Evolutionary conservation across 1,284 basidiomycete species (phyloP).

Genomic region (Laetiporus sulphureus): DNA sequence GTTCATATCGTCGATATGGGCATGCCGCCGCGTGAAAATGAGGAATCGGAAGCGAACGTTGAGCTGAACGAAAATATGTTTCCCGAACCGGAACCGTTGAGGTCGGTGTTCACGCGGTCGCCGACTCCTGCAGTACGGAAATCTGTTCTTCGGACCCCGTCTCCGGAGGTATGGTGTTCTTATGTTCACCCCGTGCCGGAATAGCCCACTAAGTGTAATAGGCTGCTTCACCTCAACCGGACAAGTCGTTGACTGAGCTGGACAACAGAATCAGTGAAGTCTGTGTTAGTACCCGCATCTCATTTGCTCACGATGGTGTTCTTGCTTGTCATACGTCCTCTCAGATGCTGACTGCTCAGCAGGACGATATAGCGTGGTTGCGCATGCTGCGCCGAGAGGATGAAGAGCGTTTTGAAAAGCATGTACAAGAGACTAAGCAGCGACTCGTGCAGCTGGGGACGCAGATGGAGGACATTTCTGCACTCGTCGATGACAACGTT

Average conservation of each 20-base stretch:
- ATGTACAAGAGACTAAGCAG: slow-evolving; percentile 20
- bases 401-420: slow-evolving; percentile 16
- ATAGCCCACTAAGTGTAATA: neutral
- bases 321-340: neutral
- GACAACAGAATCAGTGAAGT: neutral
- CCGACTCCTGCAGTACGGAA: neutral
- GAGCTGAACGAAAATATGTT: neutral
- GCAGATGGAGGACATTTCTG: slow-evolving; percentile 18
- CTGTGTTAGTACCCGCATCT: neutral
- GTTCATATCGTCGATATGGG: no score
- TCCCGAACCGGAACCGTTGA: neutral
- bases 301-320: neutral
- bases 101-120: neutral
- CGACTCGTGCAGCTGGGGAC: slow-evolving; percentile 18
- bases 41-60: neutral
- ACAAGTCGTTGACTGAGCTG: neutral
- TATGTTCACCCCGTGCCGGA: neutral
- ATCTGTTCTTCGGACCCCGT: neutral
- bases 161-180: neutral
- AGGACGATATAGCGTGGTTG: slow-evolving; percentile 20
- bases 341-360: neutral
- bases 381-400: slow-evolving; percentile 17
- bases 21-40: neutral
- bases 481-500: slow-evolving; percentile 12
- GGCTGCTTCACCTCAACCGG: neutral